phyloP scores from a whole-genome alignment of 2,329 filamentous ascomycete species.

The Epichloe amarillans region DNA sequence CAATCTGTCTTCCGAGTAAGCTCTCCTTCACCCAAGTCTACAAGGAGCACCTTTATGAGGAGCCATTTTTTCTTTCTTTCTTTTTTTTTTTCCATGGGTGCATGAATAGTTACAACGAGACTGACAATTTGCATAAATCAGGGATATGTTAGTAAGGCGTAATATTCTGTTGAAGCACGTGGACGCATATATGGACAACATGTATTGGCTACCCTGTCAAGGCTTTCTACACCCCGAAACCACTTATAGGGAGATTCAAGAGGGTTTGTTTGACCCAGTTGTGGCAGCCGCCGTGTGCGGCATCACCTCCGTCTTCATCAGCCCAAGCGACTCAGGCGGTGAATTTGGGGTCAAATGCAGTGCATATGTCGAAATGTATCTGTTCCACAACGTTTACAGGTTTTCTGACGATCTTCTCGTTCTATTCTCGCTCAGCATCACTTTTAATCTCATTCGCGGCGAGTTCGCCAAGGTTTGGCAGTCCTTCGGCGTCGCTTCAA shows the following conservation, averaged over 20 bases:
- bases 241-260: constrained; percentile 22
- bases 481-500: constrained; percentile 22
- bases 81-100: too few relatives aligned
- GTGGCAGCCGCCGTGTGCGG: constrained; percentile 26
- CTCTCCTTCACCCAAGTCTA: not conserved
- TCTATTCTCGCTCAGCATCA: constrained; percentile 22
- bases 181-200: constrained; percentile 25
- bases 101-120: not conserved
- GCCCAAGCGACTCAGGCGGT: constrained; percentile 18
- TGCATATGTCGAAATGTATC: constrained; percentile 24
- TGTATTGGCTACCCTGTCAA: constrained; percentile 26
- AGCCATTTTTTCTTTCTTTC: too few relatives aligned
- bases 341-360: constrained; percentile 25
- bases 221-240: constrained; percentile 24
- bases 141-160: constrained; percentile 21
- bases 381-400: constrained; percentile 27
- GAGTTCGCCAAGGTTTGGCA: constrained; percentile 28
- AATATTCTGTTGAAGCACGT: constrained; percentile 24
- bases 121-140: constrained; percentile 4
- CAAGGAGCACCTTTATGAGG: not conserved
- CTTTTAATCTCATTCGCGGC: constrained; percentile 23
- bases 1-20: constrained; percentile 18
- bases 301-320: constrained; percentile 23
- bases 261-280: constrained; percentile 21
- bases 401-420: constrained; percentile 21